Conservation (phyloP, 805 yeast genomes). For the Yamadazyma insecticola region DNA sequence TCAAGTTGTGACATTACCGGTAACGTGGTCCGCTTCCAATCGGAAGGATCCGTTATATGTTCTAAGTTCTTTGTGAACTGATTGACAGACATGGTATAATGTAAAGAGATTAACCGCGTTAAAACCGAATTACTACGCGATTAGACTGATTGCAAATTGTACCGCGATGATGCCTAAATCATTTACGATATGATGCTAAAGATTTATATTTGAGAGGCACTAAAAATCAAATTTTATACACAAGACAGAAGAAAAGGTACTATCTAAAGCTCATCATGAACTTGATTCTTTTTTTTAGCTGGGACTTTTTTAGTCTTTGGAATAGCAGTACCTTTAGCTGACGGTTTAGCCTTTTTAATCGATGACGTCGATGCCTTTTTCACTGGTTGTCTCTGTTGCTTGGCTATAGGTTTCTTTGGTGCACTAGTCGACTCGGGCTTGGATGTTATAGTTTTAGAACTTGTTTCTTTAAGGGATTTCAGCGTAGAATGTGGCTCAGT, state of each 20-base stretch:
- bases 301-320: constrained; percentile 2
- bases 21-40: constrained; percentile 53
- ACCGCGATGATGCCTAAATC: too few relatives aligned
- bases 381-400: background rate
- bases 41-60: constrained; percentile 58
- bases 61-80: constrained; percentile 1
- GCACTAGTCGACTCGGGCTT: background rate
- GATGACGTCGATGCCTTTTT: constrained; percentile 1
- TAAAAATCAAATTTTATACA: too few relatives aligned
- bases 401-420: background rate
- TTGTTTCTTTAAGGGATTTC: background rate
- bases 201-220: too few relatives aligned
- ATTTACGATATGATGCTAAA: too few relatives aligned
- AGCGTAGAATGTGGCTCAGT: background rate
- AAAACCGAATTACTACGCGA: too few relatives aligned
- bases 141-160: too few relatives aligned
- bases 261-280: constrained; percentile 10
- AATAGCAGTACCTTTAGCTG: background rate
- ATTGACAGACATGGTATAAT: background rate
- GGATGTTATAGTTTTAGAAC: constrained; percentile 1
- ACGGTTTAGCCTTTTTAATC: background rate
- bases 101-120: too few relatives aligned
- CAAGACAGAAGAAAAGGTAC: background rate
- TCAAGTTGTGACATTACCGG: constrained; percentile 63
- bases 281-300: constrained; percentile 3